Conservation (phyloP, 768 basidiomycete genomes). For the Steccherinum ochraceum region DNA sequence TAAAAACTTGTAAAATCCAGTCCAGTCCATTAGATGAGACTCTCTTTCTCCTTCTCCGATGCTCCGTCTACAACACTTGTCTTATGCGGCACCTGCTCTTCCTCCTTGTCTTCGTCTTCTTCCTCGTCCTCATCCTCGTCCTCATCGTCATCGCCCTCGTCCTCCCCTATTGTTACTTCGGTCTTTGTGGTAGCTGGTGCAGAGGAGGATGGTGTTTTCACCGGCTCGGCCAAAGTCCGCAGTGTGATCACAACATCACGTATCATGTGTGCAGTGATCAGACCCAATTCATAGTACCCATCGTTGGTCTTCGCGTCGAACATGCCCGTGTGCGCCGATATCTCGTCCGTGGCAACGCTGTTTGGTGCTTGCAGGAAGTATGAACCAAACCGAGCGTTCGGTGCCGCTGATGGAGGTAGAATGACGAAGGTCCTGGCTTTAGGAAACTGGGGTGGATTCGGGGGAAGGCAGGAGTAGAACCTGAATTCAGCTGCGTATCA, state of each 20-base stretch:
- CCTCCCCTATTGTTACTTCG: constrained; percentile 3
- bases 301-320: constrained; percentile 79
- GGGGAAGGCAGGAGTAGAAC: constrained; percentile 75
- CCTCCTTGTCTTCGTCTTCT: constrained; percentile 5
- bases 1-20: background rate
- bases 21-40: background rate
- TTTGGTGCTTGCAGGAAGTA: constrained; percentile 66
- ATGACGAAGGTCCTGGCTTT: constrained; percentile 71
- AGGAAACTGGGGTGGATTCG: constrained; percentile 50
- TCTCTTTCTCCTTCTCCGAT: background rate
- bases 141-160: constrained; percentile 3
- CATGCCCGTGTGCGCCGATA: constrained; percentile 86
- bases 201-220: background rate
- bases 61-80: too few species aligned
- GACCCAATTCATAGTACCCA: constrained; percentile 83
- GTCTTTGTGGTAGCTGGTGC: background rate
- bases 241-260: constrained; percentile 42
- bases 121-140: too few species aligned
- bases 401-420: constrained; percentile 51
- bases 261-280: constrained; percentile 56
- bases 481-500: constrained; percentile 40
- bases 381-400: constrained; percentile 23
- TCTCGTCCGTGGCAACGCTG: constrained; percentile 62
- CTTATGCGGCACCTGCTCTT: too few species aligned
- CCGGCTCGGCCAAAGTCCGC: background rate